phyloP scores from a whole-genome alignment of 371 early-diverging fungal genomes.

The Mortierella sp. region DNA sequence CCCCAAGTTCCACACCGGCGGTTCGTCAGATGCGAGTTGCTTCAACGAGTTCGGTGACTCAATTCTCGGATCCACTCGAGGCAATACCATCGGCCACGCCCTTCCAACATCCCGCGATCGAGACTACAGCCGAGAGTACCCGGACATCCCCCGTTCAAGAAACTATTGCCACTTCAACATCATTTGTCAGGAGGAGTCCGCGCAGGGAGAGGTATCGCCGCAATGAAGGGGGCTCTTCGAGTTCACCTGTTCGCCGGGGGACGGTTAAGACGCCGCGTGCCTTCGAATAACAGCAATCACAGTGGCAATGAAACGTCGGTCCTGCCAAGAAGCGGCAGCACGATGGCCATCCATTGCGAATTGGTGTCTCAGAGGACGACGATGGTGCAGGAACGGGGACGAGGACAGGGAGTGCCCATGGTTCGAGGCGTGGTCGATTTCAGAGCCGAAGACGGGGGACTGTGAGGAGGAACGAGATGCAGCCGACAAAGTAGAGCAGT shows the following conservation, averaged over 20 bases:
- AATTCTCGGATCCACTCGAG: neutral
- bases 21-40: neutral
- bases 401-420: neutral
- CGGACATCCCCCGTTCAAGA: neutral
- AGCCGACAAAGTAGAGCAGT: neutral
- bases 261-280: neutral
- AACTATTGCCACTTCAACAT: neutral
- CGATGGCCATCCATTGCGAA: neutral
- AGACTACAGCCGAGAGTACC: neutral
- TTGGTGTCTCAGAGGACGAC: neutral
- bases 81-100: neutral
- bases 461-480: too few relatives aligned
- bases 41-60: neutral
- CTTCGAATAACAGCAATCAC: neutral
- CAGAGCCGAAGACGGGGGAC: neutral
- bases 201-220: neutral
- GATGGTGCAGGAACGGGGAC: neutral
- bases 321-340: neutral
- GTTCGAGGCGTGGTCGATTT: neutral
- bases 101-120: neutral
- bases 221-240: neutral
- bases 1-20: neutral
- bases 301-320: neutral
- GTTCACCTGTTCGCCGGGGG: neutral
- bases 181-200: neutral